Conservation (phyloP, 2,329 filamentous ascomycete genomes). For the Cytospora mali region DNA sequence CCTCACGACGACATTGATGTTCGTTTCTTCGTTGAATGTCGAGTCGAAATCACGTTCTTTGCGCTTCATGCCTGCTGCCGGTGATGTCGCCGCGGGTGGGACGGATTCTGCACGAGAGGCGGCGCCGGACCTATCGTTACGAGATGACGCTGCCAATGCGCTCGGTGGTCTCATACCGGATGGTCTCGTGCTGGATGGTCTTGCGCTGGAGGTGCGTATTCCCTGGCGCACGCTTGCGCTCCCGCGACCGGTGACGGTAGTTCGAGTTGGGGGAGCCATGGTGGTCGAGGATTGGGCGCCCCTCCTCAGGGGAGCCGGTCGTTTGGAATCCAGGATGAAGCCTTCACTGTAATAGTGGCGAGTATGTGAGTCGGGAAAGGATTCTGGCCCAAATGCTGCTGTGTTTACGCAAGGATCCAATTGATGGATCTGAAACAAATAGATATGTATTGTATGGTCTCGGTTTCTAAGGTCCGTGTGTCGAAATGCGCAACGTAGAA, state of each 20-base stretch:
- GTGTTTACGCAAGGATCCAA: background rate
- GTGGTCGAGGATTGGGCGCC: slow-evolving; percentile 33
- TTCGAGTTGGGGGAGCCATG: slow-evolving; percentile 32
- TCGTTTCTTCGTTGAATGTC: slow-evolving; percentile 76
- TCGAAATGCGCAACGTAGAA: slow-evolving; percentile 9
- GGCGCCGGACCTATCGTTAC: slow-evolving; percentile 47
- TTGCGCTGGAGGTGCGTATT: slow-evolving; percentile 31
- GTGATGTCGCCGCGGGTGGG: slow-evolving; percentile 58
- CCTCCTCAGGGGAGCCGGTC: slow-evolving; percentile 36
- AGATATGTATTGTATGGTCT: background rate
- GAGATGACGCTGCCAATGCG: slow-evolving; percentile 30
- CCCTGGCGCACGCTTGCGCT: slow-evolving; percentile 36
- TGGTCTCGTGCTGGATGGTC: slow-evolving; percentile 28
- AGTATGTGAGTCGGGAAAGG: background rate
- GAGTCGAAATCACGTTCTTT: slow-evolving; percentile 83
- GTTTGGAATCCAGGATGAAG: slow-evolving; percentile 26
- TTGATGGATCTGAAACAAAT: background rate
- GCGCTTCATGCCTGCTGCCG: slow-evolving; percentile 69
- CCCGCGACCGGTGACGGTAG: slow-evolving; percentile 33
- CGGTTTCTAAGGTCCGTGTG: background rate
- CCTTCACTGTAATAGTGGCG: slow-evolving; percentile 5
- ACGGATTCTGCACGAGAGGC: slow-evolving; percentile 73
- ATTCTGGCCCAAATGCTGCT: slow-evolving; percentile 3
- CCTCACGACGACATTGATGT: slow-evolving; percentile 95
- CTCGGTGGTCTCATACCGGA: slow-evolving; percentile 28